Conservation (phyloP, 352 stramenopile genomes). For the Phytophthora nicotianae region DNA sequence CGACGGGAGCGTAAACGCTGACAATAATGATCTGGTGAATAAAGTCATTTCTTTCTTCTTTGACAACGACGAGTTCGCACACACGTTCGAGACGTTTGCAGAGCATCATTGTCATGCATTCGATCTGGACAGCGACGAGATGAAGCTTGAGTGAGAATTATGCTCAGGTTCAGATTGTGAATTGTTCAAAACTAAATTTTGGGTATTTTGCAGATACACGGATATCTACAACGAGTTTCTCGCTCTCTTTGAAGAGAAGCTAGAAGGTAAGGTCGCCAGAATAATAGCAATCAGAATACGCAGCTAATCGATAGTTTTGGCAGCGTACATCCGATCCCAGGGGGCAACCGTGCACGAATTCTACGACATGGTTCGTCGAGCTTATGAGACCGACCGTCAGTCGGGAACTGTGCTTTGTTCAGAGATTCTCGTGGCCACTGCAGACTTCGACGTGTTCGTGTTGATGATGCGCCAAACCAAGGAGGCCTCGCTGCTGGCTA, state of each 20-base stretch:
- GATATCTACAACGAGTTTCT: slow-evolving; percentile 84
- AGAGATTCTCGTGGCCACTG: slow-evolving; percentile 78
- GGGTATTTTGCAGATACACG: slow-evolving; percentile 52
- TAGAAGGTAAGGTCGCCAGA: slow-evolving; percentile 55
- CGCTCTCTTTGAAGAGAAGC: slow-evolving; percentile 72
- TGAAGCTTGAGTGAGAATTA: slow-evolving; percentile 71
- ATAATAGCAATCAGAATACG: neutral
- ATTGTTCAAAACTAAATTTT: slow-evolving; percentile 3
- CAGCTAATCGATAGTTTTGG: neutral
- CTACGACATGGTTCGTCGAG: slow-evolving; percentile 61
- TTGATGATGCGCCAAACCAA: slow-evolving; percentile 88
- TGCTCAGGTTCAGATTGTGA: neutral
- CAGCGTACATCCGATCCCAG: slow-evolving; percentile 68
- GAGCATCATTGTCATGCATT: slow-evolving; percentile 66
- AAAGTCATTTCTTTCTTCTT: slow-evolving; percentile 84
- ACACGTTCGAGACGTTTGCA: slow-evolving; percentile 74
- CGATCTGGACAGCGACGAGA: slow-evolving; percentile 74
- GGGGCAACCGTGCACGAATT: slow-evolving; percentile 68
- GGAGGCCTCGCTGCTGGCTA: slow-evolving; percentile 62
- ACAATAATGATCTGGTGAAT: slow-evolving; percentile 46
- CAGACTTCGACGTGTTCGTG: slow-evolving; percentile 83
- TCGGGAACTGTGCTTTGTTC: slow-evolving; percentile 72
- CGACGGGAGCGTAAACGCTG: slow-evolving; percentile 23
- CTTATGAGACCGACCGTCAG: slow-evolving; percentile 62
- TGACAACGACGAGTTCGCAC: slow-evolving; percentile 77